A percentile compares a stretch with the other conserved stretches of the same genome.
phyloP scores from a whole-genome alignment of 331 rosid genomes.

The Prunus yedoensis region DNA sequence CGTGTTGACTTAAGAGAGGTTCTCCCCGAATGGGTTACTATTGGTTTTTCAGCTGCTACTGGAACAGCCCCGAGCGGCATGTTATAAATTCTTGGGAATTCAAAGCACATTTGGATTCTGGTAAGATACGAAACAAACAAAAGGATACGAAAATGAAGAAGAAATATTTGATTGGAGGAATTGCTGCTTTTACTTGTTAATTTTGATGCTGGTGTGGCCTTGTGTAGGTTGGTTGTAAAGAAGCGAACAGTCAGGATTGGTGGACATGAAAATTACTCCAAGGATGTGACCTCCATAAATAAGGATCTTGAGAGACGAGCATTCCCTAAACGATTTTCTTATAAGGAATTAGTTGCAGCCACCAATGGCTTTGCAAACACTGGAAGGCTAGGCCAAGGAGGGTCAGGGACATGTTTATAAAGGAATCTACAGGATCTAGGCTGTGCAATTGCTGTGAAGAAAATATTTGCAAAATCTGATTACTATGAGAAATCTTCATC shows the following conservation, averaged over 20 bases:
- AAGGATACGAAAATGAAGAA: background rate
- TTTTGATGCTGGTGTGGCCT: background rate
- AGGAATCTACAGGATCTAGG: constrained; percentile 32
- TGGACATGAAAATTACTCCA: background rate
- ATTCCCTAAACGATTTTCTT: constrained; percentile 41
- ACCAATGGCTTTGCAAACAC: constrained; percentile 39
- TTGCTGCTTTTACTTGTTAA: background rate
- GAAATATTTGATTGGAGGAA: background rate
- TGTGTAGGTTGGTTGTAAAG: background rate
- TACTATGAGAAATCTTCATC: constrained; percentile 22
- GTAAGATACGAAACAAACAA: background rate
- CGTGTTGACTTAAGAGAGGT: constrained; percentile 28
- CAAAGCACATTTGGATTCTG: constrained; percentile 27
- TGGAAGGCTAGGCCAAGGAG: constrained; percentile 41
- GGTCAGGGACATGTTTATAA: constrained; percentile 44
- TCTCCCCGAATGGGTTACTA: constrained; percentile 31
- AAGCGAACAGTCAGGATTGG: background rate
- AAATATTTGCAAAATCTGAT: constrained; percentile 36
- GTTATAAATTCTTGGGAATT: constrained; percentile 42
- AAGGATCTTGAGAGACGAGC: constrained; percentile 36
- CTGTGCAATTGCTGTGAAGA: constrained; percentile 41
- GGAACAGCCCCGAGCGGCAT: constrained; percentile 23
- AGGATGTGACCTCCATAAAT: constrained; percentile 7
- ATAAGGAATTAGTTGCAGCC: constrained; percentile 32
- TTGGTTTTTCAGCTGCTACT: constrained; percentile 43